Evolutionary conservation across 306 rosid species (phyloP), one percentile per base, ranked within the genome.

Genomic region (Cucumis cinereus): DNA sequence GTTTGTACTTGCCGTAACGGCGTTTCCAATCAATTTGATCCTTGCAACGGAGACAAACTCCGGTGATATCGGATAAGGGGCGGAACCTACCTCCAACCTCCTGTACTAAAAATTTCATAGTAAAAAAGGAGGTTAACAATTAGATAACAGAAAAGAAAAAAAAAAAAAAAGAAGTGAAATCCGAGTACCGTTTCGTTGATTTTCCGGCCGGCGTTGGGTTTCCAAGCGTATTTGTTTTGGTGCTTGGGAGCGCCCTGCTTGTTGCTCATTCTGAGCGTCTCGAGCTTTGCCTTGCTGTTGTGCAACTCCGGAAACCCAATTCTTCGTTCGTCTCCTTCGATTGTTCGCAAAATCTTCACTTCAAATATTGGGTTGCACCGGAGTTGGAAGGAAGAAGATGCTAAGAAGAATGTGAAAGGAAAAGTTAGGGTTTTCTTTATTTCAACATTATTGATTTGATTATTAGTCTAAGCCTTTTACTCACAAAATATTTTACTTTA

Each of bases 11-110:
- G 4, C 97, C 97, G 54, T 92, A 92, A 23, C 90, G 91, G 76
- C 97, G 95, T 73, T 91, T 91, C 96, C 97, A 91, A 19, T 94
- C 99, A 49, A 94, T 89, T 77, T 94, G 96, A 0, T 90, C 97
- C 80, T 75, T 94, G 52, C 97, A 94, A 41, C 99, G 97, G 36
- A 81, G 90, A 77, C 99, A 94, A 6, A 91, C 96, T 0, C 98
- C 97, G 6, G 93, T 87, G 35, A 92, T 79, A 22, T 89, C 97
- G 45, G 97, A 91, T 1, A 83, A 33, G 22, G 98, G 98, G 83
- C 89, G 81, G 28, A 91, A 85, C 78, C 86, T 88, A 36, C 98
- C 97, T 49, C 97, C 97, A 74, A 89, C 93, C 79, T 93, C 97
- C 96, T 91, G 87, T 10, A 52, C 19, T 10, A 30, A 38, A 28